Evolutionary conservation across 2,329 filamentous ascomycete species (phyloP).

Genomic region (Colletotrichum zoysiae): DNA sequence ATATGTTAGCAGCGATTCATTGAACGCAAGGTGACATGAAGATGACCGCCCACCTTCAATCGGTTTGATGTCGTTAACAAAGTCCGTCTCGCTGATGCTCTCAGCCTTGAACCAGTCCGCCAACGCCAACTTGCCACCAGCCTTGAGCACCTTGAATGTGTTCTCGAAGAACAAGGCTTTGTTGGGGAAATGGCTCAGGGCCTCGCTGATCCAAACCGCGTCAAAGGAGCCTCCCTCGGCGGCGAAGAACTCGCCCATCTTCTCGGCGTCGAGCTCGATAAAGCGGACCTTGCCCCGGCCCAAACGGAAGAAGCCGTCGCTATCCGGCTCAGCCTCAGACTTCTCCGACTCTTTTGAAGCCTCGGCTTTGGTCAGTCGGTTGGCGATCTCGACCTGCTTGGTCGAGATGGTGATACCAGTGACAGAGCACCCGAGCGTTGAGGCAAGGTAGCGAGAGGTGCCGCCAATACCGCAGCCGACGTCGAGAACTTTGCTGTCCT

Average conservation of each 20-base stretch:
- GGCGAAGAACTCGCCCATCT: conserved; percentile 66
- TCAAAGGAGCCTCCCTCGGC: conserved; percentile 59
- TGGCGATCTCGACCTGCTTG: conserved; percentile 70
- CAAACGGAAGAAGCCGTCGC: conserved; percentile 53
- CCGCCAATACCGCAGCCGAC: conserved; percentile 73
- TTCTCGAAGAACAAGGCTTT: conserved; percentile 71
- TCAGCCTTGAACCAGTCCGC: conserved; percentile 73
- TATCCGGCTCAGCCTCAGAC: conserved; percentile 42
- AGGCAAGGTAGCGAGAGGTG: conserved; percentile 68
- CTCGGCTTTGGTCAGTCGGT: conserved; percentile 59
- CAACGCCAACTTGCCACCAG: conserved; percentile 65
- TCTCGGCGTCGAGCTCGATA: conserved; percentile 71
- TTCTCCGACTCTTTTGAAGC: conserved; percentile 39
- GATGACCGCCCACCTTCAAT: conserved; percentile 62
- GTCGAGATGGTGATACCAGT: conserved; percentile 72
- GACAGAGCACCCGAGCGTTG: conserved; percentile 63
- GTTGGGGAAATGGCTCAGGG: conserved; percentile 70
- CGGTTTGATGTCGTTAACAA: conserved; percentile 66
- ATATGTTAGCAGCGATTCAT: background rate
- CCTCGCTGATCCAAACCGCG: conserved; percentile 72
- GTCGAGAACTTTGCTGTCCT: conserved; percentile 60
- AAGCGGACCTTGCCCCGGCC: conserved; percentile 64
- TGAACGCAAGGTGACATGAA: background rate
- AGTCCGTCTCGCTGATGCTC: conserved; percentile 56
- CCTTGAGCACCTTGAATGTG: conserved; percentile 60